Conservation (phyloP, 2,329 filamentous ascomycete genomes). For the Aaosphaeria arxii region DNA sequence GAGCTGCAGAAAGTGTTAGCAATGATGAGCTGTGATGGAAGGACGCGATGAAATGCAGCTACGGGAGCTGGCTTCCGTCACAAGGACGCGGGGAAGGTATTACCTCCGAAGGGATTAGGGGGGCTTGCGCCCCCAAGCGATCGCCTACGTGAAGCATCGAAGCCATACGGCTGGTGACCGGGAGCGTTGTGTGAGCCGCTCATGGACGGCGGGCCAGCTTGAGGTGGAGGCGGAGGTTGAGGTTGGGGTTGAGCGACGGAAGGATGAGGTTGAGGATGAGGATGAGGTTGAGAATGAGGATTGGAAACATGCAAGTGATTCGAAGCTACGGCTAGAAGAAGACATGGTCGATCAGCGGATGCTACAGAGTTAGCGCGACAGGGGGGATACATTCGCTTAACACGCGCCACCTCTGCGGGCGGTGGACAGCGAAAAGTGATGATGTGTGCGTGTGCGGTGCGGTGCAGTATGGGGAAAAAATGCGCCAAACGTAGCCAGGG, state of each 20-base stretch:
- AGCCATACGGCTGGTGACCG: slow-evolving; percentile 38
- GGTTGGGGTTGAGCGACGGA: slow-evolving; percentile 15
- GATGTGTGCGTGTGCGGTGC: slow-evolving; percentile 1
- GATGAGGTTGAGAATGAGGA: slow-evolving; percentile 24
- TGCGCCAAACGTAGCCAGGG: too few species aligned
- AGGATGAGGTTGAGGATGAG: slow-evolving; percentile 25
- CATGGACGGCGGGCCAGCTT: slow-evolving; percentile 29
- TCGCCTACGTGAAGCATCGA: slow-evolving; percentile 41
- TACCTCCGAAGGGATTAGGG: slow-evolving; percentile 34
- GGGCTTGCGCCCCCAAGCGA: slow-evolving; percentile 41
- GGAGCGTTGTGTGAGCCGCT: slow-evolving; percentile 26
- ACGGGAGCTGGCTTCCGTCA: slow-evolving; percentile 14
- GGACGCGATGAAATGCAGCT: not conserved
- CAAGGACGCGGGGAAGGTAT: slow-evolving; percentile 17
- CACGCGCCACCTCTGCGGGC: slow-evolving; percentile 15
- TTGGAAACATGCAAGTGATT: not conserved
- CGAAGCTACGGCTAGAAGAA: too few species aligned
- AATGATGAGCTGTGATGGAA: not conserved
- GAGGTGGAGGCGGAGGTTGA: slow-evolving; percentile 29
- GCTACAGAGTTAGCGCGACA: slow-evolving; percentile 1
- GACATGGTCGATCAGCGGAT: slow-evolving; percentile 2
- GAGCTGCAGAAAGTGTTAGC: slow-evolving; percentile 18
- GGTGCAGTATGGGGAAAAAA: too few species aligned
- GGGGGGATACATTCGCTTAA: slow-evolving; percentile 19
- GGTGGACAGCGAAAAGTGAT: slow-evolving; percentile 7